Conservation (phyloP, 129 eudicot genomes). For the Saposhnikovia divaricata region DNA sequence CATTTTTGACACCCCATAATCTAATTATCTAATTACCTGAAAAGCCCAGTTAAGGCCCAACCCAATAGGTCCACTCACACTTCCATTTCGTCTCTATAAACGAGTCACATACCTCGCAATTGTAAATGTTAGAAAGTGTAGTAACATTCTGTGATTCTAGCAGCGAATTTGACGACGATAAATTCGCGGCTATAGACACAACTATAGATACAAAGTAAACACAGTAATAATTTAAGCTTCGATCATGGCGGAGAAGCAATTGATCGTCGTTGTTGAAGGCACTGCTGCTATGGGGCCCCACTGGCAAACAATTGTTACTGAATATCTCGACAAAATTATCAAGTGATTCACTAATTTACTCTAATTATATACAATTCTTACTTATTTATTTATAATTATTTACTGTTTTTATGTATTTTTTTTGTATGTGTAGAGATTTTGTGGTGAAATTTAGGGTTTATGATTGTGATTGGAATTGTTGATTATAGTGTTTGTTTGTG, state of each 20-base stretch:
- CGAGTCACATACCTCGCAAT: too few relatives aligned
- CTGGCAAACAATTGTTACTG: conserved; percentile 69
- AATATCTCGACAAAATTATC: conserved; percentile 74
- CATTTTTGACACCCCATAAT: too few relatives aligned
- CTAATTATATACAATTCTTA: too few relatives aligned
- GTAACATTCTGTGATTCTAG: too few relatives aligned
- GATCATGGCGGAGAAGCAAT: conserved; percentile 54
- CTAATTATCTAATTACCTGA: too few relatives aligned
- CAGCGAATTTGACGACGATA: not conserved
- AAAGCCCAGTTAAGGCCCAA: too few relatives aligned
- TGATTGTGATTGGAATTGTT: not conserved
- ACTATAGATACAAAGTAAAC: not conserved
- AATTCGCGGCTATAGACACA: not conserved
- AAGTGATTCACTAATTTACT: conserved; percentile 21
- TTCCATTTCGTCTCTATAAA: too few relatives aligned
- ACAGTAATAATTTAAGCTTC: not conserved
- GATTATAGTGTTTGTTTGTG: not conserved
- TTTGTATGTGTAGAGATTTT: not conserved
- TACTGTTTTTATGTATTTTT: not conserved
- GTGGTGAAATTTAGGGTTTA: not conserved
- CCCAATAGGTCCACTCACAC: too few relatives aligned
- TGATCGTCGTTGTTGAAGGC: conserved; percentile 86
- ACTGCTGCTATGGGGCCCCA: conserved; percentile 83
- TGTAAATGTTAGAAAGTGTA: too few relatives aligned
- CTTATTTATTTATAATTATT: not conserved